Conservation (phyloP, 2,329 filamentous ascomycete genomes). For the Atkinsonella hypoxylon region DNA sequence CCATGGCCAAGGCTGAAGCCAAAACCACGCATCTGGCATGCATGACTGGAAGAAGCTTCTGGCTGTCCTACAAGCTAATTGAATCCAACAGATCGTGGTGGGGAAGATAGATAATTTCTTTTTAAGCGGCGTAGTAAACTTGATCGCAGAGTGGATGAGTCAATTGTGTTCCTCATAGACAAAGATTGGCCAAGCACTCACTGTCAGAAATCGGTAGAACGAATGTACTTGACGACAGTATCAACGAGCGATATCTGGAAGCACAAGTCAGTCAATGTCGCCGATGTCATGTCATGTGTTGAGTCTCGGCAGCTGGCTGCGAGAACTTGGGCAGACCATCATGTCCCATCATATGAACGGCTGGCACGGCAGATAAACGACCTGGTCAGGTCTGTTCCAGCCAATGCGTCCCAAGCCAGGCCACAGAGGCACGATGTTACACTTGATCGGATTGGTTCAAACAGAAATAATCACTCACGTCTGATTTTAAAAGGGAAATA, state of each 20-base stretch:
- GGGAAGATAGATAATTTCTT: background rate
- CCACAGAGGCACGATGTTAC: background rate
- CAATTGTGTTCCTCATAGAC: background rate
- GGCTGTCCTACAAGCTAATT: background rate
- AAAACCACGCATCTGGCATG: slow-evolving; percentile 33
- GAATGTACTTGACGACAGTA: slow-evolving; percentile 47
- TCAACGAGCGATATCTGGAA: slow-evolving; percentile 36
- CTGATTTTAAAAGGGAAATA: slow-evolving; percentile 6
- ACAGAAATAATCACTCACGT: slow-evolving; percentile 10
- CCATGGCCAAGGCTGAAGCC: slow-evolving; percentile 36
- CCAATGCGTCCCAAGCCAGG: background rate
- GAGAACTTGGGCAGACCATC: background rate
- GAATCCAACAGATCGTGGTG: background rate
- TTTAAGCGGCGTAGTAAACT: background rate
- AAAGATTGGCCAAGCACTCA: slow-evolving; percentile 9
- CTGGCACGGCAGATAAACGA: background rate
- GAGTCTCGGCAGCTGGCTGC: background rate
- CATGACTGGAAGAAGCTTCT: slow-evolving; percentile 26
- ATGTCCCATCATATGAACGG: background rate
- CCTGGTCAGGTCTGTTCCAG: background rate
- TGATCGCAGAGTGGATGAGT: background rate
- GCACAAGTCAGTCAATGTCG: slow-evolving; percentile 7
- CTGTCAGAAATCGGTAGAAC: slow-evolving; percentile 39
- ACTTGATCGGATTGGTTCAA: background rate
- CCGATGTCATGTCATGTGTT: background rate